phyloP scores from a whole-genome alignment of 352 stramenopile species.

The Elongisporangium prolatum region DNA sequence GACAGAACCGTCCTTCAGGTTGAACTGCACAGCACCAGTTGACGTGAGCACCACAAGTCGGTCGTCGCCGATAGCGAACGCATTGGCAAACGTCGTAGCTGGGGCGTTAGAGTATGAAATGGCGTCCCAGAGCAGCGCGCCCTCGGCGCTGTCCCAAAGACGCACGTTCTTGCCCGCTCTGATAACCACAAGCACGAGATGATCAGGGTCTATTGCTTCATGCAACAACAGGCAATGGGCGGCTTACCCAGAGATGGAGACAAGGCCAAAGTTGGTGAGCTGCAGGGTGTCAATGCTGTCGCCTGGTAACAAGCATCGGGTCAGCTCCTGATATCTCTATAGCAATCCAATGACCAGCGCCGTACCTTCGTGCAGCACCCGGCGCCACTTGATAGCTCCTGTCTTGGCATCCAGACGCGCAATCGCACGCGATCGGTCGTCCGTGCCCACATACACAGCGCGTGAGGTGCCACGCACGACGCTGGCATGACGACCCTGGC shows the following conservation, averaged over 20 bases:
- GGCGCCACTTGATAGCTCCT: slow-evolving; percentile 72
- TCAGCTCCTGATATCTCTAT: background rate
- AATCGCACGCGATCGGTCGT: slow-evolving; percentile 51
- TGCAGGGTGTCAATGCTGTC: slow-evolving; percentile 68
- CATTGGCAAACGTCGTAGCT: slow-evolving; percentile 24
- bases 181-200: slow-evolving; percentile 2
- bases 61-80: slow-evolving; percentile 45
- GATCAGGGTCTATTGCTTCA: slow-evolving; percentile 2
- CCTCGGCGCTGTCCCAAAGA: slow-evolving; percentile 61
- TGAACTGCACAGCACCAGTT: slow-evolving; percentile 36
- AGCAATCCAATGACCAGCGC: background rate
- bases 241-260: slow-evolving; percentile 60
- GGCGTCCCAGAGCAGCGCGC: slow-evolving; percentile 68
- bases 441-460: slow-evolving; percentile 68
- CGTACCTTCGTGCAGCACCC: slow-evolving; percentile 47
- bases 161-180: slow-evolving; percentile 53
- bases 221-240: background rate
- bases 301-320: slow-evolving; percentile 19
- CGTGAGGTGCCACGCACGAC: slow-evolving; percentile 35
- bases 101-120: slow-evolving; percentile 19
- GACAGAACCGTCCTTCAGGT: slow-evolving; percentile 52
- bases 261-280: slow-evolving; percentile 57
- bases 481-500: slow-evolving; percentile 23
- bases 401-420: slow-evolving; percentile 65
- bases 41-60: slow-evolving; percentile 47